Evolutionary conservation across 176 grass and related monocot species (phyloP), one percentile per base, ranked within the genome.

Genomic region (Leersia perrieri): DNA sequence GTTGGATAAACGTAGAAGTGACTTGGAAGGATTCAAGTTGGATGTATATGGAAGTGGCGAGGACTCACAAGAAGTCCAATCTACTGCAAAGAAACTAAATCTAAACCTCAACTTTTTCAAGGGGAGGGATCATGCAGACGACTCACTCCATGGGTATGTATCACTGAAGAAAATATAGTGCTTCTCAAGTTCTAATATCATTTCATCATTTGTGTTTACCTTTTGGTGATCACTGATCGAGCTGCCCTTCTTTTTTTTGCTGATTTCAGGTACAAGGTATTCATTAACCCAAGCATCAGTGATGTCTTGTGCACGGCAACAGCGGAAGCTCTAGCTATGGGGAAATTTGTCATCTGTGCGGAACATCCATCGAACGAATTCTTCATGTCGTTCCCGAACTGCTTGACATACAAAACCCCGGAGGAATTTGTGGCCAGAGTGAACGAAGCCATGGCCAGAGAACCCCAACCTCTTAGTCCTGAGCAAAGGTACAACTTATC

Each of bases 221-320:
- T 38, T 26, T 73, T 49, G 25, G 62, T 74, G 33, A 44, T 60
- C 47, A 60, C 60, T 74, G 49, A 86, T 86, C 26, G 22, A 33
- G 0, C 20, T 14, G 5, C 8, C 20, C 6, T 3, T 3, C 61
- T 25, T 79, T 15, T 79, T 15, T 71, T 1, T 80, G 8, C 29
- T 68, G 26, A 60, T 60, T 66, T 80, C 81, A 95, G 93, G 72
- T 95, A 95, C 62, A 95, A 95, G 74, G 81, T 95, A 68, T 95
- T 95, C 64, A 85, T 95, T 34, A 92, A 95, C 81, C 93, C 90
- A 6, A 95, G 93, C 55, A 63, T 95, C 51, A 95, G 93, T 58
- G 90, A 92, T 83, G 93, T 95, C 29, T 57, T 95, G 45, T 95
- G 93, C 74, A 95, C 93, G n/a, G 90, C 93, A 67, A 95, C 93